Evolutionary conservation across 148 eudicot species (phyloP).

Genomic region (Vaccinium darrowii): DNA sequence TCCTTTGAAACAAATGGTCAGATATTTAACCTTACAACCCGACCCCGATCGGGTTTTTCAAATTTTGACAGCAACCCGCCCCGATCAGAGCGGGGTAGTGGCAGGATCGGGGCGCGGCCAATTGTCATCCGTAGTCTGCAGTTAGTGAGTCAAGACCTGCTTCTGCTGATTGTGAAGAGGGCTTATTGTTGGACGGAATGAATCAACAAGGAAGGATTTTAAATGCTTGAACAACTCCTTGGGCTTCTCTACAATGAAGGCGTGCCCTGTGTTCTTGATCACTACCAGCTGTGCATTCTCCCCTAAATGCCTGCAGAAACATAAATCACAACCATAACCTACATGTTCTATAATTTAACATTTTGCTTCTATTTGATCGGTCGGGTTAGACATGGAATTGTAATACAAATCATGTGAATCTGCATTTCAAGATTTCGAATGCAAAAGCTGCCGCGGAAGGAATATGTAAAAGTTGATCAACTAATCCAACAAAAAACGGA

Average conservation of each 20-base stretch:
- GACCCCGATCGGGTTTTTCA: neutral
- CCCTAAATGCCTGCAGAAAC: slow-evolving; percentile 62
- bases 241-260: slow-evolving; percentile 56
- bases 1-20: neutral
- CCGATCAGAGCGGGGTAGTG: too few relatives aligned
- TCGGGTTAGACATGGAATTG: neutral
- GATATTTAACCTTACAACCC: neutral
- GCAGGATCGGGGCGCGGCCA: too few relatives aligned
- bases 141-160: neutral
- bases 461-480: neutral
- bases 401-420: neutral
- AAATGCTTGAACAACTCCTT: slow-evolving; percentile 55
- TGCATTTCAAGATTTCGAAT: neutral
- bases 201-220: slow-evolving; percentile 50
- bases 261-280: slow-evolving; percentile 72
- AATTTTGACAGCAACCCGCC: neutral
- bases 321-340: neutral
- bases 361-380: neutral
- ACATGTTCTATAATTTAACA: neutral
- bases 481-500: neutral
- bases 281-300: slow-evolving; percentile 59
- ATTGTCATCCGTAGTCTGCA: neutral
- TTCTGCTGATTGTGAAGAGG: slow-evolving; percentile 8
- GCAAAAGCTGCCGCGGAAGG: neutral
- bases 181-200: neutral